Evolutionary conservation across 257 asterid species (phyloP), one percentile per base, ranked within the genome.

Genomic region (Solanum gandarillasii): DNA sequence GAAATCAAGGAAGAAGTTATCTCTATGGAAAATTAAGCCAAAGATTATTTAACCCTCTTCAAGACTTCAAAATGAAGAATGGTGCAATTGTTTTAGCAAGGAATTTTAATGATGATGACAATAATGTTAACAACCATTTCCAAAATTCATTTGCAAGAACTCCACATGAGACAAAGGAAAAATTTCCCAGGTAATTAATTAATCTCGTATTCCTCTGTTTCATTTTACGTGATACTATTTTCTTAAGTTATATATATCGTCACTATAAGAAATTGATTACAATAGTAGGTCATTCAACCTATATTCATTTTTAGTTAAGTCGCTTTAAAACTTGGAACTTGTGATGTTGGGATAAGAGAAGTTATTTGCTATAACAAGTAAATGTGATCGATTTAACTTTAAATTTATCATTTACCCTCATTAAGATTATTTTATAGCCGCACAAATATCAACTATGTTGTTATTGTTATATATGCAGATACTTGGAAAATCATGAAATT

Each of bases 1-100:
- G 85, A 72, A 71, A 90, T 70, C 93, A 85, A 89, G 93, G 93
- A 89, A 92, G 94, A 70, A 88, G 90, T 84, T 88, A 90, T 85
- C 73, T 87, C 52, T 85, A 90, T 85, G 91, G 91, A 52, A 67
- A 89, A 67, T 4, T 90, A 86, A 89, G 88, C 90, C 88, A 88
- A 67, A 90, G 91, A 88, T 86, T 87, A 87, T 86, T 88, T 90
- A 92, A 87, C 87, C 93, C 95, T 84, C 84, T 92, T 78, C 94
- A 94, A 78, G 92, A 91, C 83, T 78, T 95, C 90, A 93, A 90
- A 87, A 84, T 93, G 83, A 92, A 92, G 88, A 94, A 90, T 87
- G 95, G 95, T 71, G 96, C 95, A 73, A 94, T 93, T 82, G 93
- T 90, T 48, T 85, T 92, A 9, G 84, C 93, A 9, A 62, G 83